Conservation (phyloP, 441 rosid genomes). For the Theobroma grandiflorum region DNA sequence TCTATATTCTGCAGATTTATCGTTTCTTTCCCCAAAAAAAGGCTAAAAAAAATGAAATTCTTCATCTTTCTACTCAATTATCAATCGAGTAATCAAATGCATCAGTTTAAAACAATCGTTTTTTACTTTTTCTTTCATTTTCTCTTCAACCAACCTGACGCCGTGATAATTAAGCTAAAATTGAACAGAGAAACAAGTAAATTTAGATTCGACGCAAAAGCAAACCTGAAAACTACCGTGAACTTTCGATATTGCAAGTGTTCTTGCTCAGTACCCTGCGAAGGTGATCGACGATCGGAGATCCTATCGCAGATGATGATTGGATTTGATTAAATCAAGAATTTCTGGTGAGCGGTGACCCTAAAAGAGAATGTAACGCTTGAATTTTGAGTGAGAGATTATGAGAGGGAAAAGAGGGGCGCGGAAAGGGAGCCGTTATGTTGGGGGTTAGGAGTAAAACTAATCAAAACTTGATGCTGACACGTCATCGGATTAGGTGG, state of each 20-base stretch:
- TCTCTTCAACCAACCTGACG: constrained; percentile 20
- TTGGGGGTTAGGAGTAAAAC: constrained; percentile 14
- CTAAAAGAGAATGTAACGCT: constrained; percentile 40
- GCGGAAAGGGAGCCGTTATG: constrained; percentile 52
- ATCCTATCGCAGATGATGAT: not conserved
- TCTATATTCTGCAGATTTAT: not conserved
- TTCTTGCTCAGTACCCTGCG: not conserved
- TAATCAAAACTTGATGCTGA: constrained; percentile 27
- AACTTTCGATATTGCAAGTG: constrained; percentile 21
- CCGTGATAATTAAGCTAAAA: not conserved
- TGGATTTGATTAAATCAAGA: not conserved
- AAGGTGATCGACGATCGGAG: constrained; percentile 5
- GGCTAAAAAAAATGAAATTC: not conserved
- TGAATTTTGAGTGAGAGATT: constrained; percentile 40
- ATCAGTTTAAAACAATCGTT: not conserved
- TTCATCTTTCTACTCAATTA: not conserved
- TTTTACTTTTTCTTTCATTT: not conserved
- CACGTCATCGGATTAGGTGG: constrained; percentile 27
- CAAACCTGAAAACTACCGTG: constrained; percentile 5
- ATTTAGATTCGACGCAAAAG: not conserved
- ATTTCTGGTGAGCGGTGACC: not conserved
- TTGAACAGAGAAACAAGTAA: constrained; percentile 12
- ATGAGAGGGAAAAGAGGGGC: constrained; percentile 31
- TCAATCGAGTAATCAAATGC: constrained; percentile 9
- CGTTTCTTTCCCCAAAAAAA: not conserved